Conservation (phyloP, 2,329 filamentous ascomycete species). For the Pseudogymnoascus sp. region DNA sequence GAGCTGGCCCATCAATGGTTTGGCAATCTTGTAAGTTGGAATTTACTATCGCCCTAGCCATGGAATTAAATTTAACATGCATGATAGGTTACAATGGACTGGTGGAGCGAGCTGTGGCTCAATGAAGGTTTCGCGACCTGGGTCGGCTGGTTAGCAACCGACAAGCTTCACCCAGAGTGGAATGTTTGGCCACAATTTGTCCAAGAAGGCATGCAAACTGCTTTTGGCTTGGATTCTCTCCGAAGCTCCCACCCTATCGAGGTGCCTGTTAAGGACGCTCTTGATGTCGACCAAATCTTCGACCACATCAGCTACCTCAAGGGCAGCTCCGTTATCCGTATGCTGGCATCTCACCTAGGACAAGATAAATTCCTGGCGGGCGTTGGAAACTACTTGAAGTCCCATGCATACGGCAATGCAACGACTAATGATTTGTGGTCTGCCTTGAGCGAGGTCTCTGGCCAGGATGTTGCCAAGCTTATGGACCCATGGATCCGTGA, state of each 20-base stretch:
- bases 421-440: slow-evolving; percentile 89
- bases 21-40: slow-evolving; percentile 64
- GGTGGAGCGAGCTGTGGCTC: slow-evolving; percentile 90
- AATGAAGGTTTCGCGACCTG: slow-evolving; percentile 97
- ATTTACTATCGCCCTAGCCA: neutral
- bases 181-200: slow-evolving; percentile 97
- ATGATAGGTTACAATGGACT: slow-evolving; percentile 67
- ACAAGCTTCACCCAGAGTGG: slow-evolving; percentile 93
- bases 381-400: slow-evolving; percentile 81
- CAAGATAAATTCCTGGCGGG: slow-evolving; percentile 84
- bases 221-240: slow-evolving; percentile 82
- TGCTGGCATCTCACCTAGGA: slow-evolving; percentile 87
- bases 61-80: neutral
- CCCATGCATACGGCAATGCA: slow-evolving; percentile 82
- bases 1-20: slow-evolving; percentile 97
- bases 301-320: slow-evolving; percentile 96
- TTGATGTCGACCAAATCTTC: slow-evolving; percentile 97
- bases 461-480: slow-evolving; percentile 74
- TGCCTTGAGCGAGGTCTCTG: slow-evolving; percentile 79
- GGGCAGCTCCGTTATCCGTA: slow-evolving; percentile 91
- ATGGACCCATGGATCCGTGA: slow-evolving; percentile 96
- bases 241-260: slow-evolving; percentile 94
- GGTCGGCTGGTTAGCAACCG: slow-evolving; percentile 90
- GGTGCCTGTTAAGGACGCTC: slow-evolving; percentile 84
- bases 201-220: slow-evolving; percentile 86